phyloP scores from a whole-genome alignment of 2,329 filamentous ascomycete genomes.

The Fonsecaea monophora region DNA sequence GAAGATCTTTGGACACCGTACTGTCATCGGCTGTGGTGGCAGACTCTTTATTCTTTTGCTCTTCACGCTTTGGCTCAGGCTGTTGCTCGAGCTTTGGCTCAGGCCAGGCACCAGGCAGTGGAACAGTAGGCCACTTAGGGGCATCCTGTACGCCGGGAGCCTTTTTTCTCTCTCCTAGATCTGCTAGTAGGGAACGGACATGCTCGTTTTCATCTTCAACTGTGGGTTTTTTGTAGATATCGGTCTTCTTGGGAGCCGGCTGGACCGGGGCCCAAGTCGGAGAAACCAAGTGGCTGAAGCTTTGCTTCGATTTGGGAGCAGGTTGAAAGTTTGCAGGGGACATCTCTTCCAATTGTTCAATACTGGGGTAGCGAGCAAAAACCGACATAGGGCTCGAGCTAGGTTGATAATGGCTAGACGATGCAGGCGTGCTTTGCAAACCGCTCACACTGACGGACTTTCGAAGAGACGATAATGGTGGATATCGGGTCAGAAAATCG shows the following conservation, averaged over 20 bases:
- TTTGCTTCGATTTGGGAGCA: conserved; percentile 12
- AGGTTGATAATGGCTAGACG: not conserved
- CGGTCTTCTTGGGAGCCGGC: conserved; percentile 13
- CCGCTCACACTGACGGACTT: conserved; percentile 33
- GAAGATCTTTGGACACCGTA: not conserved
- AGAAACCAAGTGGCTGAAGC: not conserved
- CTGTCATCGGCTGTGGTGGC: not conserved
- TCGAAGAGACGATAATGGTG: conserved; percentile 44
- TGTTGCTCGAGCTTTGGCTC: conserved; percentile 26
- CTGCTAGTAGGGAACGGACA: not conserved
- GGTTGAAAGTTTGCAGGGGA: not conserved
- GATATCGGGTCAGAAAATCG: conserved; percentile 46
- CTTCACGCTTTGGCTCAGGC: not conserved
- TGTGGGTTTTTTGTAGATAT: conserved; percentile 26
- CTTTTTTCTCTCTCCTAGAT: conserved; percentile 17
- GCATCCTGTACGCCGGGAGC: conserved; percentile 32
- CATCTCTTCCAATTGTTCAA: conserved; percentile 33
- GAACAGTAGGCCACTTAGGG: conserved; percentile 37
- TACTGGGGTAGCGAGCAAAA: conserved; percentile 34
- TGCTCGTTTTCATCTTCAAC: conserved; percentile 29
- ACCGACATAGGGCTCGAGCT: conserved; percentile 21
- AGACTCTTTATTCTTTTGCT: not conserved
- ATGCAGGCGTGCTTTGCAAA: conserved; percentile 16
- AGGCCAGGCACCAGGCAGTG: conserved; percentile 22
- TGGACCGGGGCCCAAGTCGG: not conserved